Conservation (phyloP, 2,329 filamentous ascomycete genomes). For the Periconia sp. region DNA sequence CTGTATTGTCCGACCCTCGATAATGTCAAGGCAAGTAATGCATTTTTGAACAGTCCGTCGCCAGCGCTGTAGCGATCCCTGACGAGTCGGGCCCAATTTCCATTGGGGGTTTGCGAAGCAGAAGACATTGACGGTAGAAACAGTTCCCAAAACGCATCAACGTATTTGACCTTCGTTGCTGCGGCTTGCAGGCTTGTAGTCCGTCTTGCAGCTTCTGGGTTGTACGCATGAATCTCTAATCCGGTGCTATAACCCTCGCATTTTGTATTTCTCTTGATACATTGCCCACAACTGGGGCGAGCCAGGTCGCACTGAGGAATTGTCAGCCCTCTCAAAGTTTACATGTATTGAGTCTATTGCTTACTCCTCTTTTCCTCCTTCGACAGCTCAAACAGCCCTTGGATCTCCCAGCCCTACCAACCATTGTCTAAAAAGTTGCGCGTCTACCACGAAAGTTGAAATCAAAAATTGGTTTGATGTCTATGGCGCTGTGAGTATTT, state of each 20-base stretch:
- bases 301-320: neutral
- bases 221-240: neutral
- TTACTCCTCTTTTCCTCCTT: neutral
- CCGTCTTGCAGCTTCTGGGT: neutral
- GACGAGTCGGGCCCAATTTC: conserved; percentile 1
- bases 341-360: neutral
- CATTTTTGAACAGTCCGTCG: neutral
- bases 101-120: neutral
- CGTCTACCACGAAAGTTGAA: no score
- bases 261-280: neutral
- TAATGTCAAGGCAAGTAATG: neutral
- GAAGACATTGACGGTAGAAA: neutral
- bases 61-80: neutral
- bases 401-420: neutral
- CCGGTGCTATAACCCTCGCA: neutral
- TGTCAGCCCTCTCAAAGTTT: no score
- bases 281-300: neutral
- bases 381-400: neutral
- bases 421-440: neutral
- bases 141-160: neutral
- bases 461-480: no score
- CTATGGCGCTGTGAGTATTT: no score
- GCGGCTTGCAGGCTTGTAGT: neutral
- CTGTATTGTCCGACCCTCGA: conserved; percentile 1
- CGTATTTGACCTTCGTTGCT: conserved; percentile 1